phyloP scores from a whole-genome alignment of 495 filamentous ascomycete species.

The Penicillium desertorum region DNA sequence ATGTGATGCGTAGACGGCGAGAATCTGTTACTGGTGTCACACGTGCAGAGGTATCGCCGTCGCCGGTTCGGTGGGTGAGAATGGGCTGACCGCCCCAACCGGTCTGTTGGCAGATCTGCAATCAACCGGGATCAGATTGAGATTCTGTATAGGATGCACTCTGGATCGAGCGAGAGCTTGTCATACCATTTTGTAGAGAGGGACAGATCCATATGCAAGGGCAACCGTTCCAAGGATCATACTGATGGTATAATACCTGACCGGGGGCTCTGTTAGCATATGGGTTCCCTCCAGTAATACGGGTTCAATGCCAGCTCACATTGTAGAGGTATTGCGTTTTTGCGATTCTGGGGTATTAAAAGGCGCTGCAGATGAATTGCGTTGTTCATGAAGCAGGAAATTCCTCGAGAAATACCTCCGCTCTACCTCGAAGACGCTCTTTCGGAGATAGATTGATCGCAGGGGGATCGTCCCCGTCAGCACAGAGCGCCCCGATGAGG shows the following conservation, averaged over 20 bases:
- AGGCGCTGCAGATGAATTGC: conserved; percentile 35
- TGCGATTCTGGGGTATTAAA: conserved; percentile 45
- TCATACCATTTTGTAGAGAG: conserved; percentile 92
- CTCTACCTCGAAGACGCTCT: conserved; percentile 26
- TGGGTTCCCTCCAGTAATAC: neutral
- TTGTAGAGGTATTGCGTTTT: conserved; percentile 45
- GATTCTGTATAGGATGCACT: neutral
- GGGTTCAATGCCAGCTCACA: conserved; percentile 26
- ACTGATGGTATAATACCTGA: conserved; percentile 82
- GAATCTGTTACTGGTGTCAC: conserved; percentile 77
- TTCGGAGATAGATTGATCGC: conserved; percentile 17
- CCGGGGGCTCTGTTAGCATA: conserved; percentile 1
- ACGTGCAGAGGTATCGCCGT: conserved; percentile 65
- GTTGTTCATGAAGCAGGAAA: conserved; percentile 28
- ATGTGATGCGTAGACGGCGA: conserved; percentile 90
- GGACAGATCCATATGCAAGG: conserved; percentile 92
- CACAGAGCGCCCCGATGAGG: conserved; percentile 29
- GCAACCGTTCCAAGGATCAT: conserved; percentile 87
- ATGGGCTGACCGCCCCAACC: conserved; percentile 95
- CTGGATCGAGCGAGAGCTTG: neutral
- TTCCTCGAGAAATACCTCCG: conserved; percentile 43
- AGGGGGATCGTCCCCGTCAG: conserved; percentile 17
- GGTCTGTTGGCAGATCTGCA: conserved; percentile 90
- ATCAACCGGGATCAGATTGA: conserved; percentile 8
- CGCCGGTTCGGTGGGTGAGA: conserved; percentile 67